A percentile compares a stretch with the other conserved stretches of the same genome.
Conservation (phyloP, 148 eudicot genomes). For the Rhododendron mucronatum region DNA sequence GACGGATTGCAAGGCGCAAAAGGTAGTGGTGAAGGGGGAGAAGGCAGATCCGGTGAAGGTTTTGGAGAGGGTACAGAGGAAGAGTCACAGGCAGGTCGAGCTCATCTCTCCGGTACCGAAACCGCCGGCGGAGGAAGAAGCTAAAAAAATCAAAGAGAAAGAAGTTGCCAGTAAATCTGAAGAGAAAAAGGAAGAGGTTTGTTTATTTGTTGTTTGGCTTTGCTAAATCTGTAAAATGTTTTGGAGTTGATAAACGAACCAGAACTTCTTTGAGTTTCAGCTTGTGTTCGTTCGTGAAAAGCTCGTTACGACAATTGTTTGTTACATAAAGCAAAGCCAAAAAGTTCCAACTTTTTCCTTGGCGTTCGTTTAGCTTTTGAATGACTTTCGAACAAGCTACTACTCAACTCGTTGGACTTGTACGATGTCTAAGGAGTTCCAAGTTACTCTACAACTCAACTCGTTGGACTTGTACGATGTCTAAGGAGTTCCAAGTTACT, state of each 20-base stretch:
- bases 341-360: not conserved
- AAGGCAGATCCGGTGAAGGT: slow-evolving; percentile 93
- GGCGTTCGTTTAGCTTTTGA: not conserved
- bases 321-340: not conserved
- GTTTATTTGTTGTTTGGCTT: not conserved
- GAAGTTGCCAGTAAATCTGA: slow-evolving; percentile 35
- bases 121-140: slow-evolving; percentile 48
- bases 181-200: slow-evolving; percentile 74
- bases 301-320: not conserved
- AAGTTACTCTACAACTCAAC: too few species aligned
- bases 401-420: not conserved
- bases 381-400: not conserved
- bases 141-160: slow-evolving; percentile 42
- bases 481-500: not conserved
- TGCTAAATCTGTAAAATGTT: too few species aligned
- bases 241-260: not conserved
- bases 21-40: slow-evolving; percentile 90
- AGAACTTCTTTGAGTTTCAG: not conserved
- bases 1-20: slow-evolving; percentile 81
- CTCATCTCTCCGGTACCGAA: slow-evolving; percentile 68
- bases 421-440: too few species aligned
- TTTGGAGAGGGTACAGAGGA: slow-evolving; percentile 64
- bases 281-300: not conserved
- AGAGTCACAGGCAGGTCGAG: slow-evolving; percentile 90
- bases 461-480: too few species aligned